Percentiles rank a stretch among this genome's conserved stretches.
These are phyloP conservation scores for Garcileccinum viscosum DNA, from an alignment of 1,284 basidiomycete genomes.

Conservation along the genomic window DNA sequence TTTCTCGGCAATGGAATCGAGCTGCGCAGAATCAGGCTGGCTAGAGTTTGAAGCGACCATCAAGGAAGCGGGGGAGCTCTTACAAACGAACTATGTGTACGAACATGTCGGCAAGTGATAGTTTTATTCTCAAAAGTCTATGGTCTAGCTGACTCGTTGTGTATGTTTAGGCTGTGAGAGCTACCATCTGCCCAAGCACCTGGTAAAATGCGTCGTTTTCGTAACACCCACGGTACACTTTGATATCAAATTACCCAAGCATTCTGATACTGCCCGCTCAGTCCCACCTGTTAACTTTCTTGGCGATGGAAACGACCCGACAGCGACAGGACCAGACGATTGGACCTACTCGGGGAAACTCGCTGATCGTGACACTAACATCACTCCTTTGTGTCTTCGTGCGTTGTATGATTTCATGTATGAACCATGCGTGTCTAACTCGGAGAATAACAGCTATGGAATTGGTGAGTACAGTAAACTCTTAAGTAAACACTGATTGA, in stretches of 20 bases:
- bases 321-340: constrained; percentile 38
- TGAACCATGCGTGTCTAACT: constrained; percentile 44
- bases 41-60: constrained; percentile 49
- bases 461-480: constrained; percentile 45
- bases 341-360: constrained; percentile 32
- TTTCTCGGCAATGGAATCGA: constrained; percentile 45
- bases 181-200: constrained; percentile 50
- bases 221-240: constrained; percentile 54
- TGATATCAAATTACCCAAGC: constrained; percentile 37
- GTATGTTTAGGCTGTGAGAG: constrained; percentile 47
- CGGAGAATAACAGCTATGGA: constrained; percentile 55
- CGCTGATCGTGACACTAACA: constrained; percentile 48
- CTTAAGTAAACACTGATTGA: constrained; percentile 4
- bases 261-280: background rate
- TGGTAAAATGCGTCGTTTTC: constrained; percentile 51
- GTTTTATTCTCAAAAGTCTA: background rate
- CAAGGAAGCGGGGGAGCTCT: constrained; percentile 50
- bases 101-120: constrained; percentile 36
- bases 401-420: constrained; percentile 54
- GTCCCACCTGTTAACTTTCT: constrained; percentile 38
- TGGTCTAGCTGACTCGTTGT: background rate
- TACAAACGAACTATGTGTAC: constrained; percentile 47
- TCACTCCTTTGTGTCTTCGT: constrained; percentile 53
- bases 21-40: constrained; percentile 45
- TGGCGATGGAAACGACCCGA: constrained; percentile 39